Percentiles rank a stretch among this genome's conserved stretches.
These are phyloP conservation scores for Monosporascus sp. DNA, from an alignment of 2,329 filamentous ascomycete genomes.

Conservation along the genomic window DNA sequence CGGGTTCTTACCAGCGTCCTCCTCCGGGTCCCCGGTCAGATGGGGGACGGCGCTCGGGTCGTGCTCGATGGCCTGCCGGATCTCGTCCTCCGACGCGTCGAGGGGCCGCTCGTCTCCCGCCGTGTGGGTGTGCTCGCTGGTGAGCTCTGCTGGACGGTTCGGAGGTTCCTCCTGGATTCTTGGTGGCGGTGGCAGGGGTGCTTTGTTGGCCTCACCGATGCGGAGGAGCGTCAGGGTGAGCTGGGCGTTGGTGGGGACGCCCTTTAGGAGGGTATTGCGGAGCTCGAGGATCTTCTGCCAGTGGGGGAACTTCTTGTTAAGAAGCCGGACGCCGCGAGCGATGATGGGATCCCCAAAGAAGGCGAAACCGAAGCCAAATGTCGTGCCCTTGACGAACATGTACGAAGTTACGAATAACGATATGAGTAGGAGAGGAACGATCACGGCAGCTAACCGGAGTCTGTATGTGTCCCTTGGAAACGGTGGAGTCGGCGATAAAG, in stretches of 20 bases:
- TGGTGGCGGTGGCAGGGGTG: conserved; percentile 63
- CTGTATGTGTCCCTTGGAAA: conserved; percentile 52
- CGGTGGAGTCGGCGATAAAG: conserved; percentile 57
- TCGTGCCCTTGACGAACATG: conserved; percentile 58
- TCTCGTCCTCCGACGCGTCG: conserved; percentile 59
- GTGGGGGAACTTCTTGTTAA: conserved; percentile 58
- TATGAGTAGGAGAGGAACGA: conserved; percentile 46
- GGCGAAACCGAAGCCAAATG: conserved; percentile 63
- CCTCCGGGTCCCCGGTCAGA: conserved; percentile 36
- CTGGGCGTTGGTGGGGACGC: conserved; percentile 82
- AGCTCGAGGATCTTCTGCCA: conserved; percentile 74
- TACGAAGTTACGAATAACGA: conserved; percentile 54
- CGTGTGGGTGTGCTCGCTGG: conserved; percentile 46
- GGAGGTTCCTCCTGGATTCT: conserved; percentile 30
- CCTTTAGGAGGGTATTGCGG: conserved; percentile 71
- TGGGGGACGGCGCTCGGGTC: conserved; percentile 29
- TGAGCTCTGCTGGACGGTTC: conserved; percentile 28
- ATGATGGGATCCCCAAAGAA: conserved; percentile 81
- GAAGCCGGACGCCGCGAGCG: conserved; percentile 48
- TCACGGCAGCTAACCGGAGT: conserved; percentile 46
- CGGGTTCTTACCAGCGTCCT: conserved; percentile 38
- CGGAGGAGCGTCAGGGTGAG: conserved; percentile 75
- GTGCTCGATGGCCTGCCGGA: conserved; percentile 56
- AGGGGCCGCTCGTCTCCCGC: conserved; percentile 43
- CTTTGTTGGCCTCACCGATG: conserved; percentile 75